A percentile compares a stretch with the other conserved stretches of the same genome.
Conservation (phyloP, 208 protist genomes). For the Trypanosoma rangeli region DNA sequence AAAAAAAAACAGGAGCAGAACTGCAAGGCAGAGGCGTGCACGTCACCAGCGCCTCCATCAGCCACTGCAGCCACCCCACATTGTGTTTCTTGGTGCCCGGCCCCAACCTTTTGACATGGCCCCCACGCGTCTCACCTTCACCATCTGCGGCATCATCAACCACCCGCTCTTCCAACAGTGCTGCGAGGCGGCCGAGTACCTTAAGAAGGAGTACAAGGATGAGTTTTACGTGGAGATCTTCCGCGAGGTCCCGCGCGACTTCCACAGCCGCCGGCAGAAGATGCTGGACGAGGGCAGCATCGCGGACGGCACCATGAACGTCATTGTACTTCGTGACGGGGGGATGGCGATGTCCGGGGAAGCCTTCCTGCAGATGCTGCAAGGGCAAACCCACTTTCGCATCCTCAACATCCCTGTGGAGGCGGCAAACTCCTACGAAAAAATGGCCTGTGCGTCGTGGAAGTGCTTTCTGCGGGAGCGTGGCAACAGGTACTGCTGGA, state of each 20-base stretch:
- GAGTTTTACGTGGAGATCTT: constrained; percentile 51
- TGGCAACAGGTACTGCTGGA: constrained; percentile 82
- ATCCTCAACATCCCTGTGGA: constrained; percentile 27
- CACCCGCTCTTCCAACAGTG: constrained; percentile 69
- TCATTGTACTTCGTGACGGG: constrained; percentile 27
- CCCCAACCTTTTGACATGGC: not conserved
- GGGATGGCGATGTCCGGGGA: constrained; percentile 35
- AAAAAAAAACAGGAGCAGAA: not conserved
- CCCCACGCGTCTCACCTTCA: constrained; percentile 28
- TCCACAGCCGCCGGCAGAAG: constrained; percentile 39
- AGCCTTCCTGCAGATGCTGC: constrained; percentile 46
- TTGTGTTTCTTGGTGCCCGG: not conserved
- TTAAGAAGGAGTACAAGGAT: constrained; percentile 52
- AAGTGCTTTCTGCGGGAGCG: constrained; percentile 53
- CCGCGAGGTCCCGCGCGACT: constrained; percentile 67
- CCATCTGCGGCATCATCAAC: constrained; percentile 62
- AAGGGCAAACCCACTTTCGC: constrained; percentile 48
- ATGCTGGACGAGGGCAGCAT: constrained; percentile 33
- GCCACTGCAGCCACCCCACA: too few relatives aligned
- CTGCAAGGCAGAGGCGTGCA: not conserved
- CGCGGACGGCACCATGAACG: constrained; percentile 30
- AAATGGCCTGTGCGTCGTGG: constrained; percentile 50
- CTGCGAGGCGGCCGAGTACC: constrained; percentile 67
- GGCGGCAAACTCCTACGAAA: constrained; percentile 58
- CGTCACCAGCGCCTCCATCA: not conserved